phyloP scores from a whole-genome alignment of 768 basidiomycete genomes.

The Calocybe gangraenosa region DNA sequence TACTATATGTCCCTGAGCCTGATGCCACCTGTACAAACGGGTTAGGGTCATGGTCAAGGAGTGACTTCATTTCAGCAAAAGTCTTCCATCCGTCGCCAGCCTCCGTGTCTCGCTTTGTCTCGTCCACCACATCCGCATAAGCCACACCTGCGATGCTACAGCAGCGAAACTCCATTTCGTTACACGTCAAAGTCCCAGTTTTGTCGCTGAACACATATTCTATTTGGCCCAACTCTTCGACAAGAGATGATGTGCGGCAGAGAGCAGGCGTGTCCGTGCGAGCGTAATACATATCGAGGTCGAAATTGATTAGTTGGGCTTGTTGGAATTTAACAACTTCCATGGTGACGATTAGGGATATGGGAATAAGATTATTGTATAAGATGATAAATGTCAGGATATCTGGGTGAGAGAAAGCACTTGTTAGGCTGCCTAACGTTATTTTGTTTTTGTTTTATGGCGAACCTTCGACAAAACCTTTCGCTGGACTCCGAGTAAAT shows the following conservation, averaged over 20 bases:
- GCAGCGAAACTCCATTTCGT: constrained; percentile 97
- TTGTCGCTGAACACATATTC: constrained; percentile 96
- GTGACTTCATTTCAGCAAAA: constrained; percentile 65
- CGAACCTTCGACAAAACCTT: constrained; percentile 79
- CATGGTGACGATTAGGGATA: constrained; percentile 99
- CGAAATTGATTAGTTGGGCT: constrained; percentile 94
- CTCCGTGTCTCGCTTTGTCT: constrained; percentile 64
- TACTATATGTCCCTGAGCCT: constrained; percentile 23
- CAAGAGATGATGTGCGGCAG: constrained; percentile 96
- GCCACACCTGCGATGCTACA: constrained; percentile 85
- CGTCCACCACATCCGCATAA: constrained; percentile 91
- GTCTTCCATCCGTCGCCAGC: constrained; percentile 68
- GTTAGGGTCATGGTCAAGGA: constrained; percentile 49
- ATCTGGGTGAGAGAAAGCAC: constrained; percentile 42
- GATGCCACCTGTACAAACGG: constrained; percentile 55
- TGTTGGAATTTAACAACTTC: constrained; percentile 99
- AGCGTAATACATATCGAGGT: constrained; percentile 97
- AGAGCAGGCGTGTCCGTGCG: constrained; percentile 94
- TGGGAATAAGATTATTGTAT: constrained; percentile 98
- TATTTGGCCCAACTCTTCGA: constrained; percentile 98
- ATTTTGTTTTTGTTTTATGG: constrained; percentile 3
- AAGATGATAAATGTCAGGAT: constrained; percentile 98
- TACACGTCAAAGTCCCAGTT: constrained; percentile 92
- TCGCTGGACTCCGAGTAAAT: constrained; percentile 39
- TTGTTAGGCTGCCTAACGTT: constrained; percentile 11